Percentiles rank a stretch among this genome's conserved stretches.
phyloP scores from a whole-genome alignment of 768 basidiomycete genomes.

The Pleurotus pulmonarius region DNA sequence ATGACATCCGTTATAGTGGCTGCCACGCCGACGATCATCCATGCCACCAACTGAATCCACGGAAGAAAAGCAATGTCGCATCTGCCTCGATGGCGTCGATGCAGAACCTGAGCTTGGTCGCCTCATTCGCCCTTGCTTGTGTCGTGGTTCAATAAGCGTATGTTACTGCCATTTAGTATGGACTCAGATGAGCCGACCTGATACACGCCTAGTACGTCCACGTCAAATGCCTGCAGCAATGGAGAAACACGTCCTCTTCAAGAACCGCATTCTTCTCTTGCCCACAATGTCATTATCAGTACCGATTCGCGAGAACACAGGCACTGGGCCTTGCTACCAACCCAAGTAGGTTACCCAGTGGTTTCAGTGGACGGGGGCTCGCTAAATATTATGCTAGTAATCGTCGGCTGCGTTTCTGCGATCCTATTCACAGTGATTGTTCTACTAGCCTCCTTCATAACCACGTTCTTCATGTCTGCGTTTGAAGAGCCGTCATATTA shows the following conservation, averaged over 20 bases:
- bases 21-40: background rate
- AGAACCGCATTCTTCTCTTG: constrained; percentile 73
- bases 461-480: constrained; percentile 59
- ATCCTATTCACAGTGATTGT: constrained; percentile 63
- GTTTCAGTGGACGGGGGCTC: too few relatives aligned
- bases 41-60: background rate
- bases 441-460: constrained; percentile 65
- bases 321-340: constrained; percentile 76
- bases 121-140: constrained; percentile 79
- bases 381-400: constrained; percentile 36
- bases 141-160: constrained; percentile 75
- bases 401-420: constrained; percentile 58
- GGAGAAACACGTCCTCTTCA: constrained; percentile 64
- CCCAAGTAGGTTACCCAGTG: constrained; percentile 41
- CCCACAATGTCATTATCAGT: constrained; percentile 75
- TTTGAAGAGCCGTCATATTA: constrained; percentile 51
- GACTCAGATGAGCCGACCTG: constrained; percentile 11
- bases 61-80: constrained; percentile 73
- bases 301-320: constrained; percentile 70
- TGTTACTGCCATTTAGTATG: constrained; percentile 3
- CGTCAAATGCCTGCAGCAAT: constrained; percentile 70
- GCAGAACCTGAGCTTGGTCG: constrained; percentile 62
- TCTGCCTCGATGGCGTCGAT: constrained; percentile 71
- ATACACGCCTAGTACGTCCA: constrained; percentile 60
- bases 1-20: too few relatives aligned